phyloP scores from a whole-genome alignment of 768 basidiomycete genomes.

The Agaricus sinodeliciosus region DNA sequence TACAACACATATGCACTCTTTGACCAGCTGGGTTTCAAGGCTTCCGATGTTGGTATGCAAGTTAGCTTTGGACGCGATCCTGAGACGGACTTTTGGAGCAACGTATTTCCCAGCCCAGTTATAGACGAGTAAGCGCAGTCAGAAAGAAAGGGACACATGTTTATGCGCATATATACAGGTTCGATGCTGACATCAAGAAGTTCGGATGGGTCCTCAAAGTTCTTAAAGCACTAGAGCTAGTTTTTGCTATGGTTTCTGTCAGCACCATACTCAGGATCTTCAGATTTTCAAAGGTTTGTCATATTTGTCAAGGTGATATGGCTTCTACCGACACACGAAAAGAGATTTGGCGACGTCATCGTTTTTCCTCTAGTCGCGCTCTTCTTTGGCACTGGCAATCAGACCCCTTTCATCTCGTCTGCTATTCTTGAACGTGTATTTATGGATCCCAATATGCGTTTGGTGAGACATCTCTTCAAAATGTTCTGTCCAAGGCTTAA shows the following conservation, averaged over 20 bases:
- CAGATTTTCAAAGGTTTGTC: slow-evolving; percentile 23
- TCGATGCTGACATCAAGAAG: slow-evolving; percentile 23
- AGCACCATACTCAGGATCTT: slow-evolving; percentile 23
- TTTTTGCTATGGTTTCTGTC: slow-evolving; percentile 25
- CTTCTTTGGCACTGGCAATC: slow-evolving; percentile 28
- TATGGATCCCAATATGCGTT: slow-evolving; percentile 27
- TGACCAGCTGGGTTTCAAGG: slow-evolving; percentile 22
- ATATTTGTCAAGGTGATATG: neutral
- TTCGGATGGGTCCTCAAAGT: slow-evolving; percentile 24
- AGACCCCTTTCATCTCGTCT: slow-evolving; percentile 26
- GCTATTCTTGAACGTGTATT: slow-evolving; percentile 26
- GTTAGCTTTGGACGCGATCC: slow-evolving; percentile 24
- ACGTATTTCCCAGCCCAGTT: slow-evolving; percentile 24
- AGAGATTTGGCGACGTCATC: slow-evolving; percentile 25
- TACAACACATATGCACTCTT: slow-evolving; percentile 26
- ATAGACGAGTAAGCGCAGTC: slow-evolving; percentile 18
- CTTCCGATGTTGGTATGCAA: slow-evolving; percentile 24
- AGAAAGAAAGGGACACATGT: neutral
- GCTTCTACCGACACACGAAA: neutral
- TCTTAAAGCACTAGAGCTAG: slow-evolving; percentile 21
- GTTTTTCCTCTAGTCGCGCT: slow-evolving; percentile 25
- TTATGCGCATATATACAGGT: slow-evolving; percentile 13
- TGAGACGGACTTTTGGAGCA: slow-evolving; percentile 24
- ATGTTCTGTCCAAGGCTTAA: too few species aligned
- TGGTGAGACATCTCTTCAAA: slow-evolving; percentile 12